Evolutionary conservation across 352 stramenopile species (phyloP), one percentile per base, ranked within the genome.

Genomic region (Globisporangium perplexum): DNA sequence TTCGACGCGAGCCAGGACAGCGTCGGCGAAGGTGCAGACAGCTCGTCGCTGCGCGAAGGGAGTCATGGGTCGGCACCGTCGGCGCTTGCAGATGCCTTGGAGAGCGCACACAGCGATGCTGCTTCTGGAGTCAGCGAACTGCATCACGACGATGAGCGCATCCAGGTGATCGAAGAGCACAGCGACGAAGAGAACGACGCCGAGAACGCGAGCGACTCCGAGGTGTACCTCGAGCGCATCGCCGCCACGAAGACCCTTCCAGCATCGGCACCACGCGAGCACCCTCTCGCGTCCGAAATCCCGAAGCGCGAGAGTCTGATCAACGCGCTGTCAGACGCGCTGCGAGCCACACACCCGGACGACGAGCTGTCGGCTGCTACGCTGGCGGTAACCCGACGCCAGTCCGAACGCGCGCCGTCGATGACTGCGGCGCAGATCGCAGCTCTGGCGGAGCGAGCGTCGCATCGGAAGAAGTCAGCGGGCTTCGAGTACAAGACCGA

Each of bases 111-210:
- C 33, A 7, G 33, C 33, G 14, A 12, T 12, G n/a, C 2, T n/a
- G 42, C 20, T 17, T 4, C 42, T 33, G 38, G n/a, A 20, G 5
- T 30, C 26, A 6, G 3, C 15, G 3, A 35, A 18, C 17, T 30
- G 7, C 30, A 45, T 4, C 26, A 51, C 17, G 52, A 58, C 24
- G 31, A 22, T 4, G 53, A 47, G 24, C 53, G 33, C n/a, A 59
- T 59, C 44, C 53, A 53, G 6, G 43, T 53, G 22, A 47, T 59
- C n/a, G 53, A 59, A 12, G 43, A 65, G n/a, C 42, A 61, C 4
- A 59, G 59, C 20, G 42, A 50, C 33, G 59, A 66, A 5, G 55
- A 52, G 10, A 26, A 56, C 26, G 57, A 47, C 8, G 43, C 44
- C 4, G 36, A 22, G 8, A 59, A 43, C 15, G 55, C 51, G 7